Evolutionary conservation across 352 stramenopile genomes (phyloP).

Genomic region (Phytophthora agathidicida): DNA sequence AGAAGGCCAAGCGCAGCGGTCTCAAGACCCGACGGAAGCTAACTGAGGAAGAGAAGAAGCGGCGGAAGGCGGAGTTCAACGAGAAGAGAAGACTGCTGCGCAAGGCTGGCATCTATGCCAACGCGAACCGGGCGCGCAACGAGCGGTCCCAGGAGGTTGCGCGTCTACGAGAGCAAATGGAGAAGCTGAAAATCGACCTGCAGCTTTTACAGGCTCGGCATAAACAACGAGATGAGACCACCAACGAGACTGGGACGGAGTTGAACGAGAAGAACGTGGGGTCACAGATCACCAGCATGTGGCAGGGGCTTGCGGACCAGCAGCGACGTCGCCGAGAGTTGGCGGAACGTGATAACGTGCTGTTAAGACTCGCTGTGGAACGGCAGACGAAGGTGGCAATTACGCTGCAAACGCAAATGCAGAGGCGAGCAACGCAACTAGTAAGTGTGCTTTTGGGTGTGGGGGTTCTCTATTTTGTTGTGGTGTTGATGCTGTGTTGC

Average conservation of each 20-base stretch:
- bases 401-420: conserved; percentile 37
- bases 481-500: not conserved
- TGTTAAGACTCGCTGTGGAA: conserved; percentile 40
- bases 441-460: conserved; percentile 3
- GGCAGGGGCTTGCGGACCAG: conserved; percentile 29
- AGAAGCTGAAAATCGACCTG: conserved; percentile 40
- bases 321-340: conserved; percentile 15
- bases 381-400: conserved; percentile 46
- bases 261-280: not conserved
- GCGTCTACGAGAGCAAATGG: conserved; percentile 32
- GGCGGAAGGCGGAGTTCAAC: conserved; percentile 6
- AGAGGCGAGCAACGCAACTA: conserved; percentile 20
- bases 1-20: not conserved
- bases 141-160: conserved; percentile 43
- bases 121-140: conserved; percentile 38
- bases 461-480: not conserved
- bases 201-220: conserved; percentile 21
- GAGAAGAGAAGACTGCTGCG: conserved; percentile 22
- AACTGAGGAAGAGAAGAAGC: conserved; percentile 15
- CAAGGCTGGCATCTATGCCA: conserved; percentile 21
- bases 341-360: conserved; percentile 39
- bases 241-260: not conserved
- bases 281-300: conserved; percentile 17
- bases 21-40: not conserved
- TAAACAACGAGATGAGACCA: not conserved